Conservation (phyloP, 2,329 filamentous ascomycete species). For the Neonectria punicea region DNA sequence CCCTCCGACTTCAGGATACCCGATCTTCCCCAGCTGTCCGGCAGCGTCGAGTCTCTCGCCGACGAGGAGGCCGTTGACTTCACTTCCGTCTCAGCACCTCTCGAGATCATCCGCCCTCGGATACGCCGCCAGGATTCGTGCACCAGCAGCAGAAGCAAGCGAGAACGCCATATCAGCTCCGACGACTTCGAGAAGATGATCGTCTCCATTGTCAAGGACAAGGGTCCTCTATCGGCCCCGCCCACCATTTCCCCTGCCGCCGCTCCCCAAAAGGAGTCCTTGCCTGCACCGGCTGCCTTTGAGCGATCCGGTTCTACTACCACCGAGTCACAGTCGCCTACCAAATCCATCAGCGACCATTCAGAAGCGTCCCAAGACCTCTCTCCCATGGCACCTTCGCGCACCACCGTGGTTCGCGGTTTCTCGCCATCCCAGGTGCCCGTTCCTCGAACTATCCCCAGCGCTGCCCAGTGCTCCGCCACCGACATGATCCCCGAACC, state of each 20-base stretch:
- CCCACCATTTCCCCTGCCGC: constrained; percentile 42
- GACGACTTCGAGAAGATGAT: constrained; percentile 95
- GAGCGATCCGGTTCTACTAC: constrained; percentile 58
- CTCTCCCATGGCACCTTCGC: constrained; percentile 43
- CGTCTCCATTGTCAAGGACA: constrained; percentile 89
- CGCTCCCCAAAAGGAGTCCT: constrained; percentile 57
- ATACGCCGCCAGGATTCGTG: constrained; percentile 78
- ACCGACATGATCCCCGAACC: constrained; percentile 72
- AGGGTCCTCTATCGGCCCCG: constrained; percentile 65
- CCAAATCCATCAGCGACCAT: constrained; percentile 67
- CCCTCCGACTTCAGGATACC: constrained; percentile 54
- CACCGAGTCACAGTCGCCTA: constrained; percentile 58
- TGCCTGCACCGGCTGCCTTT: constrained; percentile 46
- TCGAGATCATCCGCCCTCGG: constrained; percentile 73
- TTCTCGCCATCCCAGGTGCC: constrained; percentile 82
- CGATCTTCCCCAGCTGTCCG: constrained; percentile 77
- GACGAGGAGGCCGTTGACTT: constrained; percentile 75
- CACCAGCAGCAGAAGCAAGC: constrained; percentile 75
- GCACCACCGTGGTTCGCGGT: constrained; percentile 75
- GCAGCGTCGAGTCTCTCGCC: constrained; percentile 78
- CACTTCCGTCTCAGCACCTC: constrained; percentile 61
- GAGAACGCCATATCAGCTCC: constrained; percentile 92
- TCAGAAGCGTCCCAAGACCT: constrained; percentile 44
- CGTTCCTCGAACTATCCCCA: constrained; percentile 54
- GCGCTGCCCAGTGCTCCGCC: constrained; percentile 61